phyloP scores from a whole-genome alignment of 75 land plant genomes.

The Cryptomeria japonica region DNA sequence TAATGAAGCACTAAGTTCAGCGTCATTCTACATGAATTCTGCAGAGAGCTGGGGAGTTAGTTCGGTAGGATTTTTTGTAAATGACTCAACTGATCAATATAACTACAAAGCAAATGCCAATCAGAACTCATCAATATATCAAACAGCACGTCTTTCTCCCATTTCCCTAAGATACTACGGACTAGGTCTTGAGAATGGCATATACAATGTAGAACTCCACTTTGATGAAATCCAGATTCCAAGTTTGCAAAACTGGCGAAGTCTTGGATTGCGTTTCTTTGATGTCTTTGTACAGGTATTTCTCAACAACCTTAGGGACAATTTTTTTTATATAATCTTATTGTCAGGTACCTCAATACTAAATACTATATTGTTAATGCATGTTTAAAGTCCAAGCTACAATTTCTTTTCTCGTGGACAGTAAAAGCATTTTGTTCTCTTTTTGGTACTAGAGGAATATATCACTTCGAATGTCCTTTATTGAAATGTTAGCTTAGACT shows the following conservation, averaged over 20 bases:
- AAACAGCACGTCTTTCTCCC: no score
- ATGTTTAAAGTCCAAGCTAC: background rate
- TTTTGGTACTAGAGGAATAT: background rate
- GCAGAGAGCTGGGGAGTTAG: no score
- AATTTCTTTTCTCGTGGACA: background rate
- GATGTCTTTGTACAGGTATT: conserved; percentile 35
- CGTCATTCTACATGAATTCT: no score
- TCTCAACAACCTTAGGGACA: background rate
- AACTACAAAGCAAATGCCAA: no score
- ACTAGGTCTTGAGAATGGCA: no score
- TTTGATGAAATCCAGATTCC: background rate
- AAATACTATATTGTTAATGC: background rate
- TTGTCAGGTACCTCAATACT: background rate
- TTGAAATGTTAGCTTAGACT: background rate
- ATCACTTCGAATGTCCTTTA: background rate
- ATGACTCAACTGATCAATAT: no score
- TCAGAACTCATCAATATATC: no score
- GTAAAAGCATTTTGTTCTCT: background rate
- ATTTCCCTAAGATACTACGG: no score
- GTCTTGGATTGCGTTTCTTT: conserved; percentile 35
- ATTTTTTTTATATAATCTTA: background rate
- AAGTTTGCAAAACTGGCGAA: conserved; percentile 3
- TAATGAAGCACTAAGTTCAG: no score
- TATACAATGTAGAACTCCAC: no score
- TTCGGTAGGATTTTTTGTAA: no score